These are phyloP conservation scores for Colletotrichum sp. DNA, from an alignment of 2,329 filamentous ascomycete species.

Conservation along the genomic window DNA sequence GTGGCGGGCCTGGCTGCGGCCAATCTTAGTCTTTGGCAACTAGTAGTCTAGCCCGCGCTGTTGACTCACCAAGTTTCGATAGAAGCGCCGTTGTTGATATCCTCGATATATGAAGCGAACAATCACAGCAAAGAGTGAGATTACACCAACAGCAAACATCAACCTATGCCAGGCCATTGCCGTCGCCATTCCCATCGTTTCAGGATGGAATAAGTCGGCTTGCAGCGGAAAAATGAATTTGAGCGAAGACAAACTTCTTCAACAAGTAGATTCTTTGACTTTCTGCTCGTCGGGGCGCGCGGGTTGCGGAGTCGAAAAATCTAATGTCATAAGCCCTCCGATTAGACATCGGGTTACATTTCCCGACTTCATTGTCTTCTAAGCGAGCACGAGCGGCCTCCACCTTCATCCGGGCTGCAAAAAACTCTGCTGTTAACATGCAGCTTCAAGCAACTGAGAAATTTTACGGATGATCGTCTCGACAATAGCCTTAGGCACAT, in stretches of 20 bases:
- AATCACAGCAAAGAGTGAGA: not conserved
- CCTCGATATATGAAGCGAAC: not conserved
- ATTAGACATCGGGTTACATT: not conserved
- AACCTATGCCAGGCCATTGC: not conserved
- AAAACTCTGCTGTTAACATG: not conserved
- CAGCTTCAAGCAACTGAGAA: not conserved
- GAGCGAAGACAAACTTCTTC: not conserved
- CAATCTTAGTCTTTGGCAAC: not conserved
- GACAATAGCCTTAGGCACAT: not conserved
- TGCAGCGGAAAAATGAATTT: not conserved
- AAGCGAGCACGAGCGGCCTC: not conserved
- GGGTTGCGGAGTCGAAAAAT: not conserved
- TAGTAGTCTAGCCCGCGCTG: fast-evolving
- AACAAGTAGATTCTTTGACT: not conserved
- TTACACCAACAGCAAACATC: not conserved
- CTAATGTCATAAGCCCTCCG: not conserved
- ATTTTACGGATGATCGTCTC: not conserved
- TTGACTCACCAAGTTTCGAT: not conserved
- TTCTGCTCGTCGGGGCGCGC: not conserved
- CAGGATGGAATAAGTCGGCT: not conserved
- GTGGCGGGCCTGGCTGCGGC: not conserved
- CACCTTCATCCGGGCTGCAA: not conserved
- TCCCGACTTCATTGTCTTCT: not conserved
- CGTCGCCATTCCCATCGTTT: not conserved
- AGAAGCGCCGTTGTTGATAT: not conserved